Conservation (phyloP, 2,329 filamentous ascomycete genomes). For the Colletotrichum orchidophilum region DNA sequence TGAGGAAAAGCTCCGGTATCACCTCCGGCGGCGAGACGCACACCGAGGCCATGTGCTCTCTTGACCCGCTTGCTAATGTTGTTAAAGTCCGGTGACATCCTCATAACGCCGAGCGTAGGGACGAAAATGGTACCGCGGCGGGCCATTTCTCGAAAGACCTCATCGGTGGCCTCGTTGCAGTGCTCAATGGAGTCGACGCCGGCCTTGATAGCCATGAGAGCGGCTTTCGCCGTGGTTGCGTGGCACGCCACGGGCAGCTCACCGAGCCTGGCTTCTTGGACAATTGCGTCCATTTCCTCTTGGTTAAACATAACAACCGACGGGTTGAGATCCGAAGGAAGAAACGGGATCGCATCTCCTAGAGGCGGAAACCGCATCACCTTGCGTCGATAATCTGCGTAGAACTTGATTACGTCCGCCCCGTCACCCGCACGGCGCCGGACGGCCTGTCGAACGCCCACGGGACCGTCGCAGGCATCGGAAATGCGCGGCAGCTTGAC, state of each 20-base stretch:
- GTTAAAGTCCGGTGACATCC: constrained; percentile 6
- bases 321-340: constrained; percentile 46
- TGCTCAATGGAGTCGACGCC: constrained; percentile 61
- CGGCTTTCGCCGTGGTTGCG: constrained; percentile 50
- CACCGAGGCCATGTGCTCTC: constrained; percentile 54
- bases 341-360: constrained; percentile 39
- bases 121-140: constrained; percentile 58
- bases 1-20: constrained; percentile 64
- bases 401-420: constrained; percentile 62
- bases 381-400: constrained; percentile 58
- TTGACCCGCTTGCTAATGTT: constrained; percentile 49
- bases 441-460: constrained; percentile 56
- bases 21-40: constrained; percentile 61
- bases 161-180: constrained; percentile 47
- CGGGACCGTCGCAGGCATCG: constrained; percentile 58
- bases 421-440: constrained; percentile 56
- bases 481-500: constrained; percentile 42
- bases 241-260: constrained; percentile 55
- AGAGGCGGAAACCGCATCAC: constrained; percentile 52
- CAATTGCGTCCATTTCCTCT: constrained; percentile 60
- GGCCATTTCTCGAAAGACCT: constrained; percentile 54
- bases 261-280: constrained; percentile 54
- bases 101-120: constrained; percentile 57
- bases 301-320: constrained; percentile 56
- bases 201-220: constrained; percentile 55